Evolutionary conservation across 2,329 filamentous ascomycete species (phyloP), one percentile per base, ranked within the genome.

Genomic region (Zopfia rhizophila): DNA sequence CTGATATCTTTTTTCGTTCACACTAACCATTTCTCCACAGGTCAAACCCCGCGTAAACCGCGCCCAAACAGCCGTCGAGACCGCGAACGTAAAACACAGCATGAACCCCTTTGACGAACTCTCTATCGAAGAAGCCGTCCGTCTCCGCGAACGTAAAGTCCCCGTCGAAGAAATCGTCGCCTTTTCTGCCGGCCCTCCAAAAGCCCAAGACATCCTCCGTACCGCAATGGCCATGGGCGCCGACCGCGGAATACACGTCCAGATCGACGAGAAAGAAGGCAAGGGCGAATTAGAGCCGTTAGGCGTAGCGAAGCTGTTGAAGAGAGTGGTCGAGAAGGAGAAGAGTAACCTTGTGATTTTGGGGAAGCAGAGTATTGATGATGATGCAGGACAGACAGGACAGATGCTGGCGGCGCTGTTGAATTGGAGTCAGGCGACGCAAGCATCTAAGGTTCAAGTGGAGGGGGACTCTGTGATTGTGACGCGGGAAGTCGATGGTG

Each of bases 101-200:
- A 93, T 99, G 85, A 99, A 97, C 82, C 94, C 94, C 14, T 99
- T 99, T 77, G 94, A 99, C 80, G 94, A 99, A 75, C 89, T 99
- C 67, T 95, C 91, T 30, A 86, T 99, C 73, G 94, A 99, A 78
- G 94, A 97, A 79, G 90, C 92, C 38, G 90, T 97, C 38, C 91
- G 90, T 28, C 88, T 99, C 69, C 92, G 94, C 73, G 93, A 97
- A 74, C 89, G 90, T 79, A 67, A 68, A 46, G 39, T 51, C 55
- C 87, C 88, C 64, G 92, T 99, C 52, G 87, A 91, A 60, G 91
- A 97, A 72, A 97, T 99, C 68, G 86, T 94, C 70, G 86, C 90
- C 62, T 85, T 97, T 73, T 89, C 87, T 42, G 92, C 91, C 38
- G 94, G 94, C 4, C 92, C 93, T 2, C 70, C 91, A 48, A 99